Conservation (phyloP, 345 rosid genomes). For the Capsella bursapastoris region DNA sequence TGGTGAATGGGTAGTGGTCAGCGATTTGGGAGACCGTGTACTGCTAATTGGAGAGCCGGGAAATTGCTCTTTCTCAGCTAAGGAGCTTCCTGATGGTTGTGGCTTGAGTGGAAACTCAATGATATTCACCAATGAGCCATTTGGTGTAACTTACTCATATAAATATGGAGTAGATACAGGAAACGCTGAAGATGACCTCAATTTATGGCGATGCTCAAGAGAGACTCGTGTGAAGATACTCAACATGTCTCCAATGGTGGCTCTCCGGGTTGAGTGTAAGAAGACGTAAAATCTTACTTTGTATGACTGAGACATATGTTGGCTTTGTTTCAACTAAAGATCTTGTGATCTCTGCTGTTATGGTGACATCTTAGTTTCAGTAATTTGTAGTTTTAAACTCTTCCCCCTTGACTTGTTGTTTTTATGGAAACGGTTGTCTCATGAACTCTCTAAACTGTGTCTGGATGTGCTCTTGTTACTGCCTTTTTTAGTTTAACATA, state of each 20-base stretch:
- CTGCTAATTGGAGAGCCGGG: background rate
- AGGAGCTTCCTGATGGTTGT: constrained; percentile 10
- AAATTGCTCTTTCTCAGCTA: background rate
- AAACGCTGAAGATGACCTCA: background rate
- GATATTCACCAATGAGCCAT: background rate
- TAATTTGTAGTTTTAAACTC: too few relatives aligned
- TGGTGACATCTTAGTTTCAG: too few relatives aligned
- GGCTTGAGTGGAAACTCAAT: background rate
- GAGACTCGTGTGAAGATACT: background rate
- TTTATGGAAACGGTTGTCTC: too few relatives aligned
- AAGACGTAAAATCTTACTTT: background rate
- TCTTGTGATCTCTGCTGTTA: too few relatives aligned
- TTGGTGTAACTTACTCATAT: background rate
- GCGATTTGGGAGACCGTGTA: background rate
- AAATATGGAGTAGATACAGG: background rate
- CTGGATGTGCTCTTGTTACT: too few relatives aligned
- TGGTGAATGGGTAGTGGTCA: background rate
- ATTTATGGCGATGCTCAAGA: background rate
- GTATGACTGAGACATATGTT: too few relatives aligned
- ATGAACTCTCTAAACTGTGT: too few relatives aligned
- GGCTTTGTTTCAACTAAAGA: too few relatives aligned
- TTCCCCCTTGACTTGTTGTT: too few relatives aligned
- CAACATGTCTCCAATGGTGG: background rate
- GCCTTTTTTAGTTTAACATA: too few relatives aligned
- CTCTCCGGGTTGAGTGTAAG: background rate